Percentiles rank a stretch among this genome's conserved stretches.
Evolutionary conservation across 176 grass and related monocot genomes (phyloP).

Genomic region (sorghum (Sorghum bicolor)): Sorghum_bicolor_NCBIv3 NC_012873.2:34752501-34753000

Average conservation of each 20-base stretch:
- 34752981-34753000: constrained; percentile 86
- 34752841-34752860: not conserved
- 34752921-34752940: constrained; percentile 43
- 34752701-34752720: not conserved
- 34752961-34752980: constrained; percentile 99
- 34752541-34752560: not conserved
- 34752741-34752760: not conserved
- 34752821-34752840: not conserved
- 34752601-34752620: not conserved
- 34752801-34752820: not conserved
- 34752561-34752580: not conserved
- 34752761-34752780: not conserved
- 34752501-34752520: not conserved
- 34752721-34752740: not conserved
- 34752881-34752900: constrained; percentile 1
- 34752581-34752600: not conserved
- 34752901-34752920: not conserved
- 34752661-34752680: not conserved
- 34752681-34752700: not conserved
- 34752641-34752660: not conserved
- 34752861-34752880: not conserved
- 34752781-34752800: not conserved
- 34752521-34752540: not conserved
- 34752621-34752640: not conserved
- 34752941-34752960: constrained; percentile 99